These are phyloP conservation scores for Hymenoscyphus fraxineus DNA, from an alignment of 2,329 filamentous ascomycete genomes.

Conservation along the genomic window DNA sequence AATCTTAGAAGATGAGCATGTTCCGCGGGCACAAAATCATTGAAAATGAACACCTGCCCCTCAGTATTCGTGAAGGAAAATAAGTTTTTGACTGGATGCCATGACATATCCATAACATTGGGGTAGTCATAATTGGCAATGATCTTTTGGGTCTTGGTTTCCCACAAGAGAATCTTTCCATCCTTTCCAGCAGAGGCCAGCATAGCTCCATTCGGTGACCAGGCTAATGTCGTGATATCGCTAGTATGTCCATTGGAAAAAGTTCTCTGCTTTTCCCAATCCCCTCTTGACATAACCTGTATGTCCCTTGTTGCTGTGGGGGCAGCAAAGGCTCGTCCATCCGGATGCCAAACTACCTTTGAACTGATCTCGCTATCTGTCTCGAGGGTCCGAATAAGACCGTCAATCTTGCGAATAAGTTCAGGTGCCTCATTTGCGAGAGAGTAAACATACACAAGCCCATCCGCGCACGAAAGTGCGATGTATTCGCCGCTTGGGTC, in stretches of 20 bases:
- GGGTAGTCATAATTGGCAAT: slow-evolving; percentile 74
- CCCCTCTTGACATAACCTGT: slow-evolving; percentile 79
- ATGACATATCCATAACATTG: slow-evolving; percentile 80
- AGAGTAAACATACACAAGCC: slow-evolving; percentile 86
- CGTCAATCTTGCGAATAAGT: slow-evolving; percentile 78
- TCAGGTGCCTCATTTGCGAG: slow-evolving; percentile 73
- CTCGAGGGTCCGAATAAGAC: slow-evolving; percentile 75
- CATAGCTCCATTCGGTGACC: slow-evolving; percentile 92
- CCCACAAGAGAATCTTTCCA: slow-evolving; percentile 76
- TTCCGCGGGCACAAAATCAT: slow-evolving; percentile 61
- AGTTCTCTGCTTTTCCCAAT: slow-evolving; percentile 80
- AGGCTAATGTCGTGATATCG: slow-evolving; percentile 81
- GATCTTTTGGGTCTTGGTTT: slow-evolving; percentile 80
- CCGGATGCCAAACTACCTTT: slow-evolving; percentile 83
- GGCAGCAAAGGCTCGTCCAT: slow-evolving; percentile 84
- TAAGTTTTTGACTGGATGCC: slow-evolving; percentile 88
- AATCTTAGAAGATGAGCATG: slow-evolving; percentile 54
- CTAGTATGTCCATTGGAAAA: slow-evolving; percentile 79
- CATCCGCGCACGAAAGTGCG: slow-evolving; percentile 82
- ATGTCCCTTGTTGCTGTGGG: slow-evolving; percentile 79
- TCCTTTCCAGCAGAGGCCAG: slow-evolving; percentile 68
- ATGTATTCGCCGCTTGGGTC: slow-evolving; percentile 74
- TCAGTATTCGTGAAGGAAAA: slow-evolving; percentile 89
- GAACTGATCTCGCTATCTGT: slow-evolving; percentile 73
- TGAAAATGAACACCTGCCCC: slow-evolving; percentile 89